Base-by-base conservation (phyloP, 345 rosid species). In the Acer saccharum region DNA sequence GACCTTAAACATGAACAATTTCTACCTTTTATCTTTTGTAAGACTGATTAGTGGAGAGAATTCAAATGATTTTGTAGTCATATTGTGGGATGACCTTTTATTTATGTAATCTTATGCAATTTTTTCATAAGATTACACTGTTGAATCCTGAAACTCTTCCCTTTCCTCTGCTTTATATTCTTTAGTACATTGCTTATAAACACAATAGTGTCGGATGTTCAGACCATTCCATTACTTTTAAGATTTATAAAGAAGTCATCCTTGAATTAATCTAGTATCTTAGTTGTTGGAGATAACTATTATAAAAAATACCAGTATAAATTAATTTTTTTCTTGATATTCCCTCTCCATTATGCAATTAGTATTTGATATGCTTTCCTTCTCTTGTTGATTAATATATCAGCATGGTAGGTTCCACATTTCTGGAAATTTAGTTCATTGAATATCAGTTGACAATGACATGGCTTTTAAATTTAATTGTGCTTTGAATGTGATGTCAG, bases 401-500 rank as follows among this genome's bases (percentile, higher is more conserved):
- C 64, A 29, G 23, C 52, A 32, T 8, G 12, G 25, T 74, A 41
- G 32, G 41, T 75, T 76, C 69, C 58, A 14, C 43, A 14, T 50
- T 69, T 80, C 39, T 72, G 12, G 14, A n/a, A 18, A 50, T 68
- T 29, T 12, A 44, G 35, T 27, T 35, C 61, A 14, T 16, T 76
- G 23, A 7, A 12, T 54, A 25, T 41, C 27, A 48, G 60, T 57
- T 70, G 55, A 72, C 21, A 64, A 18, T 62, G 11, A 25, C 17
- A 6, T 23, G 77, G 68, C 27, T 62, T 35, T 66, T 32, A 35
- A 62, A 32, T 69, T 57, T 73, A 21, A 43, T 60, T 16, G 4
- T 64, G 52, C 52, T 80, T 68, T 69, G 7, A 23, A 54, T 80
- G 23, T 78, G 75, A 43, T 79, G 84, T 81, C 93, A 94, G 99